These are phyloP conservation scores for Echeveria elegans DNA, from an alignment of 164 flowering plant genomes.

Conservation along the genomic window DNA sequence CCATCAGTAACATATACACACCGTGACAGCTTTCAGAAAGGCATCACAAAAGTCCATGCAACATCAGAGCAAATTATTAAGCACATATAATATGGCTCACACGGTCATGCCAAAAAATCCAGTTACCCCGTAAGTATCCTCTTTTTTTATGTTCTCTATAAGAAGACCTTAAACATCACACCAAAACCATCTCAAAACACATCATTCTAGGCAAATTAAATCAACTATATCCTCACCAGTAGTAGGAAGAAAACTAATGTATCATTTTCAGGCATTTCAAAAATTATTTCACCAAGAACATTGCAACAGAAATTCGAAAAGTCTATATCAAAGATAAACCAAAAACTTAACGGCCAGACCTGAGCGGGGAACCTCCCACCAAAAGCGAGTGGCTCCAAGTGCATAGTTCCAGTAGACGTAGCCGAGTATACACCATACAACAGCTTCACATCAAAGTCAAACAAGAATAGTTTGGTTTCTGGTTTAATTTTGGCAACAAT, in stretches of 20 bases:
- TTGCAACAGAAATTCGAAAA: not conserved
- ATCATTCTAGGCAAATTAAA: no score
- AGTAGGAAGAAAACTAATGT: not conserved
- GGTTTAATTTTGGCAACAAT: slow-evolving; percentile 31
- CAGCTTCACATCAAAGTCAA: slow-evolving; percentile 44
- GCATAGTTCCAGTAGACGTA: slow-evolving; percentile 25
- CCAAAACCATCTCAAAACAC: not conserved
- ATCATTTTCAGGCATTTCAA: no score
- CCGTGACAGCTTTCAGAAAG: not conserved
- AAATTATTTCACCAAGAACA: not conserved
- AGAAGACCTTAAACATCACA: no score
- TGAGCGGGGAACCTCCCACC: slow-evolving; percentile 44
- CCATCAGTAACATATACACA: not conserved
- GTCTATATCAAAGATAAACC: not conserved
- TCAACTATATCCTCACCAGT: no score
- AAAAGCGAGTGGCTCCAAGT: slow-evolving; percentile 42
- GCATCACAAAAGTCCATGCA: not conserved
- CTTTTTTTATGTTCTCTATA: no score
- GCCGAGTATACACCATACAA: slow-evolving; percentile 49
- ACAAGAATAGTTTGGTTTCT: slow-evolving; percentile 42
- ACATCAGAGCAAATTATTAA: not conserved
- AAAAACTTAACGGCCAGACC: slow-evolving; percentile 19
- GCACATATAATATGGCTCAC: not conserved
- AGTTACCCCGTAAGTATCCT: no score
- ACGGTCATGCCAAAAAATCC: not conserved